These are phyloP conservation scores for Solanum hybrid DNA, from an alignment of 305 asterid species.

Conservation along the genomic window DNA sequence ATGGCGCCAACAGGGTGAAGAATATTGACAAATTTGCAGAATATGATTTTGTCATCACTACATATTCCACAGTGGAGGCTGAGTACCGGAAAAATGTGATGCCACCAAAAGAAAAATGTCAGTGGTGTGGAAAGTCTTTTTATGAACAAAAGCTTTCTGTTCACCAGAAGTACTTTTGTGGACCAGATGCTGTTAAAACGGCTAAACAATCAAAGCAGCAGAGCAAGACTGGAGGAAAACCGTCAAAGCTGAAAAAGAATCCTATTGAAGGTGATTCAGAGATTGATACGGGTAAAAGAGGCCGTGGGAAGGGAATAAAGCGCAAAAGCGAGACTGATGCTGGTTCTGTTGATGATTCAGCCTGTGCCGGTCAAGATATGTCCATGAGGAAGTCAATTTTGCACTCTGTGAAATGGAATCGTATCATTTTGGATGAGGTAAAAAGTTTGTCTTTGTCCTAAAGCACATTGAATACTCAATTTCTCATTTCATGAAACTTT, in stretches of 20 bases:
- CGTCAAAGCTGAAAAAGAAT: constrained; percentile 20
- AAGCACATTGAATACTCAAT: not conserved
- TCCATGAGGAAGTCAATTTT: constrained; percentile 46
- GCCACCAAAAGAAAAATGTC: constrained; percentile 80
- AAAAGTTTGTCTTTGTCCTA: not conserved
- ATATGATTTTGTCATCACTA: constrained; percentile 82
- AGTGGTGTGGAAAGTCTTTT: constrained; percentile 61
- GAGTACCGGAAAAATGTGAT: constrained; percentile 70
- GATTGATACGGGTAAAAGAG: constrained; percentile 19
- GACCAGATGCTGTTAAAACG: constrained; percentile 74
- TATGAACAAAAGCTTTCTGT: constrained; percentile 42
- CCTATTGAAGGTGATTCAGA: constrained; percentile 22
- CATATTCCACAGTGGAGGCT: constrained; percentile 77
- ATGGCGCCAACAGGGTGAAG: constrained; percentile 68
- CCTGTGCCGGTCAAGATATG: constrained; percentile 18
- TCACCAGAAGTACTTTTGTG: constrained; percentile 72
- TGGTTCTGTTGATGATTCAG: constrained; percentile 18
- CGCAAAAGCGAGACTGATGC: constrained; percentile 20
- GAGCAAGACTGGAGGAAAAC: constrained; percentile 27
- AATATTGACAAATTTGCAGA: constrained; percentile 47
- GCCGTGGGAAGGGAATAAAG: constrained; percentile 19
- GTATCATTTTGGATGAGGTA: constrained; percentile 87
- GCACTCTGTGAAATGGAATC: constrained; percentile 77
- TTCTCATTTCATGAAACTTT: not conserved
- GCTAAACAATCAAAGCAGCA: constrained; percentile 77